These are phyloP conservation scores for Stromatinia cepivora DNA, from an alignment of 2,329 filamentous ascomycete species.

Conservation along the genomic window DNA sequence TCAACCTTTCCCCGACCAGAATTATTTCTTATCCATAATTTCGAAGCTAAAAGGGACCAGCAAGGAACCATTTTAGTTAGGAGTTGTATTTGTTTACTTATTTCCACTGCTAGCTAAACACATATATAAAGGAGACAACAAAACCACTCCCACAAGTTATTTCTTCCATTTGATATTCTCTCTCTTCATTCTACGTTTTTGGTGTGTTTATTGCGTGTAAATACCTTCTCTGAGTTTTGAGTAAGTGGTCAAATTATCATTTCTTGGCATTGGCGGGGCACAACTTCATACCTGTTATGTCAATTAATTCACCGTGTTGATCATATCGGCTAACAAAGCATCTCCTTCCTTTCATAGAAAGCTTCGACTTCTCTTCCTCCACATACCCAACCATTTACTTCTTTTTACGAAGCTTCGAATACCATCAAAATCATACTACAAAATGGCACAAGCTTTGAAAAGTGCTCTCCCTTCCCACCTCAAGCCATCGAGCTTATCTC, in stretches of 20 bases:
- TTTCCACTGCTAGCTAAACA: not conserved
- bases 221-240: not conserved
- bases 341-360: constrained; percentile 13
- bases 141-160: not conserved
- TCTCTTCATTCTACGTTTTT: not conserved
- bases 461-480: constrained; percentile 82
- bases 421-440: constrained; percentile 19
- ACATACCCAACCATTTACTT: constrained; percentile 10
- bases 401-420: constrained; percentile 10
- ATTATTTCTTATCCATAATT: not conserved
- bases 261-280: constrained; percentile 17
- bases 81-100: not conserved
- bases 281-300: constrained; percentile 6
- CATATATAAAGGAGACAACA: constrained; percentile 6
- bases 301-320: constrained; percentile 14
- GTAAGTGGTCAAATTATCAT: constrained; percentile 5
- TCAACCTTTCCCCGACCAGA: constrained; percentile 9
- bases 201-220: constrained; percentile 2
- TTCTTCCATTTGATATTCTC: not conserved
- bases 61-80: not conserved
- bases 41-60: not conserved
- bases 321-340: constrained; percentile 19
- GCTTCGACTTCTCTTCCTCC: constrained; percentile 14
- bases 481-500: constrained; percentile 49
- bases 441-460: constrained; percentile 70